Percentiles rank a stretch among this genome's conserved stretches.
Conservation (phyloP, 1,284 basidiomycete species). For the Ceratobasidium sp. region DNA sequence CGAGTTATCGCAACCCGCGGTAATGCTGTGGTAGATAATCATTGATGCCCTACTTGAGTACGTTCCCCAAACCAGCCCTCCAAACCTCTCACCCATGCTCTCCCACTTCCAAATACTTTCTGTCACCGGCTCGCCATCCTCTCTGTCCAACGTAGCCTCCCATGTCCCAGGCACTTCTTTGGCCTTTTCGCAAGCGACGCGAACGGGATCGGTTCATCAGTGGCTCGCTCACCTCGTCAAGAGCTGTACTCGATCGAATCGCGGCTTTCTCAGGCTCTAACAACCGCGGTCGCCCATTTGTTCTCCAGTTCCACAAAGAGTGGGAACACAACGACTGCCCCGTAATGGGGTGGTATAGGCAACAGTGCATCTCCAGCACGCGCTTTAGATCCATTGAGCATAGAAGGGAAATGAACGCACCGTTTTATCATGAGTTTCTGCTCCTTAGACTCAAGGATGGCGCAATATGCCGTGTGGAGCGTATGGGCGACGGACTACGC, state of each 20-base stretch:
- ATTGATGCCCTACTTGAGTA: too few species aligned
- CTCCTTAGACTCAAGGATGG: not conserved
- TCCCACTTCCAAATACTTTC: too few species aligned
- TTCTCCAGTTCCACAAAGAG: not conserved
- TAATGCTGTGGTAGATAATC: too few species aligned
- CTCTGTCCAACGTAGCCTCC: too few species aligned
- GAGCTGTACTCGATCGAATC: not conserved
- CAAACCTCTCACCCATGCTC: too few species aligned
- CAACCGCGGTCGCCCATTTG: not conserved
- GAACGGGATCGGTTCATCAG: not conserved
- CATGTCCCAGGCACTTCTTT: too few species aligned
- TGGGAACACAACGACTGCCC: not conserved
- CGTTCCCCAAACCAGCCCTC: too few species aligned
- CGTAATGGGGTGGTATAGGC: not conserved
- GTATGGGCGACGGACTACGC: slow-evolving; percentile 3
- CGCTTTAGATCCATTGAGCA: not conserved
- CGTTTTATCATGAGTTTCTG: slow-evolving; percentile 2
- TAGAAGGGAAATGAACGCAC: not conserved
- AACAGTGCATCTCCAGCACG: not conserved
- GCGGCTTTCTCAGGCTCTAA: not conserved
- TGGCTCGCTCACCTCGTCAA: not conserved
- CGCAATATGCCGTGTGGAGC: not conserved
- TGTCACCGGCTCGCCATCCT: too few species aligned
- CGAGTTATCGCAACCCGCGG: too few species aligned
- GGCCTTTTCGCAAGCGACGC: too few species aligned